Percentiles rank a stretch among this genome's conserved stretches.
Conservation (phyloP, 139 green algal genomes). For the Pycnococcus provasolii region DNA sequence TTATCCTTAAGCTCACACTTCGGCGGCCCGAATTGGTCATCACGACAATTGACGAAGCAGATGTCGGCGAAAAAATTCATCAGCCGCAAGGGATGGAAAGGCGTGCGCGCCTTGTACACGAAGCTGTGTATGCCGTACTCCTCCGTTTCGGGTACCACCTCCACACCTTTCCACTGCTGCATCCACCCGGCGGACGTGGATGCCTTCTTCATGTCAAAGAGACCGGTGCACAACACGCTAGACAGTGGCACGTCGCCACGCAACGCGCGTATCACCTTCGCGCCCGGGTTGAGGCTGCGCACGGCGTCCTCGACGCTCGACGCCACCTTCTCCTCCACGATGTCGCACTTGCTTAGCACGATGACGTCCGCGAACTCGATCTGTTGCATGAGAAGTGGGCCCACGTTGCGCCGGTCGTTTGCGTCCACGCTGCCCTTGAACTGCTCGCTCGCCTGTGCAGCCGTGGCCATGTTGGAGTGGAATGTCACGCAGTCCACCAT, state of each 20-base stretch:
- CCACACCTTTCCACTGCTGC: background rate
- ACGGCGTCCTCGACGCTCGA: constrained; percentile 9
- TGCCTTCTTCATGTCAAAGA: constrained; percentile 16
- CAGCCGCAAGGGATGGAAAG: constrained; percentile 74
- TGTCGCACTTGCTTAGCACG: constrained; percentile 60
- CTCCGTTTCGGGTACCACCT: constrained; percentile 9
- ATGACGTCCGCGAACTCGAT: constrained; percentile 57
- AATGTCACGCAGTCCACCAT: constrained; percentile 10
- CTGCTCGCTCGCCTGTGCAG: background rate
- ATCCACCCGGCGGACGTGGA: constrained; percentile 11
- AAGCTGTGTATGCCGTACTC: constrained; percentile 41
- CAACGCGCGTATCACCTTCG: constrained; percentile 13
- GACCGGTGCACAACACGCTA: constrained; percentile 6
- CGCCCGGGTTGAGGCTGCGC: constrained; percentile 12
- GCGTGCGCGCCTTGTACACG: constrained; percentile 65
- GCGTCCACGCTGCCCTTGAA: background rate
- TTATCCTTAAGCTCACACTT: too few relatives aligned
- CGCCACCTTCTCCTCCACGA: constrained; percentile 22
- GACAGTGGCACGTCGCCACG: constrained; percentile 9
- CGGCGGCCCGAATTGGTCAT: background rate
- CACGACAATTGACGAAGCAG: constrained; percentile 6
- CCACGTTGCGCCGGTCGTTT: too few relatives aligned
- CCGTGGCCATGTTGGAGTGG: background rate
- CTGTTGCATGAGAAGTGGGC: constrained; percentile 22
- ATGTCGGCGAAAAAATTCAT: constrained; percentile 1